phyloP scores from a whole-genome alignment of 1,139 yeast genomes.

The Kodamaea suecica region DNA sequence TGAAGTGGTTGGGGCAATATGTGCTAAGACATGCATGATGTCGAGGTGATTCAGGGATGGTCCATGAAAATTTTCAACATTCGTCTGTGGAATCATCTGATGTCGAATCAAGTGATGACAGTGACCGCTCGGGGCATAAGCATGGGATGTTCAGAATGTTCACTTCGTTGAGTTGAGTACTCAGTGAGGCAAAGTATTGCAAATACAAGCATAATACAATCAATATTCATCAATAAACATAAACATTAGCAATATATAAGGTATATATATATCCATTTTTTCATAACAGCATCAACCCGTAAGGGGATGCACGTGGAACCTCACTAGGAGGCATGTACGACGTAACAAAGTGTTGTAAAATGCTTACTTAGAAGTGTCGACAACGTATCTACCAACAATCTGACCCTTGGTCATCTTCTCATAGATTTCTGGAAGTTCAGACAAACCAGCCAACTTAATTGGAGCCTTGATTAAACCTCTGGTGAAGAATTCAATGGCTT shows the following conservation, averaged over 20 bases:
- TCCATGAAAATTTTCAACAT: too few relatives aligned
- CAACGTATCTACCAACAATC: slow-evolving; percentile 70
- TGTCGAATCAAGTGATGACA: too few relatives aligned
- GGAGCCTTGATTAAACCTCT: slow-evolving; percentile 70
- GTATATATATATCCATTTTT: slow-evolving; percentile 1
- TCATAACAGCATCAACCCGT: slow-evolving; percentile 2
- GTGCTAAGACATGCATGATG: too few relatives aligned
- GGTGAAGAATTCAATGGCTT: slow-evolving; percentile 69
- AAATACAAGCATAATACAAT: too few relatives aligned
- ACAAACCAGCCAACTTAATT: slow-evolving; percentile 61
- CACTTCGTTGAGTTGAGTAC: too few relatives aligned
- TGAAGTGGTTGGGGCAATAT: too few relatives aligned
- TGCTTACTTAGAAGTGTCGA: slow-evolving; percentile 42
- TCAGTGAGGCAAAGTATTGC: too few relatives aligned
- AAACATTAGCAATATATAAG: slow-evolving; percentile 2
- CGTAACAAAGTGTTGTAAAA: neutral
- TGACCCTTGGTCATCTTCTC: slow-evolving; percentile 68
- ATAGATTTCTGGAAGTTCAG: slow-evolving; percentile 58
- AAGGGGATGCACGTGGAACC: neutral
- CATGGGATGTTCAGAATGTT: too few relatives aligned
- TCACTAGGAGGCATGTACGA: neutral
- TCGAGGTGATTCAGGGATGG: too few relatives aligned
- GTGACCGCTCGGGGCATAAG: too few relatives aligned
- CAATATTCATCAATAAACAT: neutral
- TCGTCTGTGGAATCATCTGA: too few relatives aligned